Base-by-base conservation (phyloP, 495 filamentous ascomycete genomes). In the Penicillium verhagenii region DNA sequence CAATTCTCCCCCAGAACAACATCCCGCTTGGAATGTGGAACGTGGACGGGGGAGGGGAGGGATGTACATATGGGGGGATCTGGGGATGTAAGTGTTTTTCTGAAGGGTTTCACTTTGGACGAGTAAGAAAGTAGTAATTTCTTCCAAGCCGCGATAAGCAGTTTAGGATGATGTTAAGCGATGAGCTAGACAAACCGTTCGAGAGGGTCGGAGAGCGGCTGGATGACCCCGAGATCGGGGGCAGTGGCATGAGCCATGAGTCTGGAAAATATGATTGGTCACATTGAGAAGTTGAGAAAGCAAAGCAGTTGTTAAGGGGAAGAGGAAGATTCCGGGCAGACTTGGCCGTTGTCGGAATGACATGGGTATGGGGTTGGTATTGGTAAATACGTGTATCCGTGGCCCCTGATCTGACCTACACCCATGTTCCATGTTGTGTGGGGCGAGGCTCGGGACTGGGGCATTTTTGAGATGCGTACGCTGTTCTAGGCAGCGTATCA, bases 291-390 rank as follows among this genome's bases (percentile, higher is more conserved):
- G n/a, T n/a, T n/a, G n/a, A n/a, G n/a, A 9, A 19, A 1, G 6
- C 8, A 10, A 26, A 24, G n/a, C n/a, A n/a, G n/a, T 24, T 35
- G 39, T 23, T 21, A 16, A 13, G 33, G 39, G 24, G 59, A 25
- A 49, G 53, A 50, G 52, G 55, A 28, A 59, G 39, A 61, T 53
- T 43, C 47, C 50, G 53, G 60, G 52, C 50, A 42, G 56, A n/a
- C 63, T 66, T 69, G 70, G 61, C 70, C 68, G 70, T 71, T 71
- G 68, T 71, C 70, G 70, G 70, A 64, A 67, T 62, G 46, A 18
- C 16, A n/a, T n/a, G 50, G 28, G 42, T 47, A 33, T 29, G 18
- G 19, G 18, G 19, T 25, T 25, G 29, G 39, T 48, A 31, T 48
- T 31, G 46, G 46, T 48, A 48, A n/a, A 18, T 26, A 38, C 20